Percentiles rank a stretch among this genome's conserved stretches.
These are phyloP conservation scores for Acanthamoeba culbertsoni DNA, from an alignment of 208 protist genomes.

Conservation along the genomic window DNA sequence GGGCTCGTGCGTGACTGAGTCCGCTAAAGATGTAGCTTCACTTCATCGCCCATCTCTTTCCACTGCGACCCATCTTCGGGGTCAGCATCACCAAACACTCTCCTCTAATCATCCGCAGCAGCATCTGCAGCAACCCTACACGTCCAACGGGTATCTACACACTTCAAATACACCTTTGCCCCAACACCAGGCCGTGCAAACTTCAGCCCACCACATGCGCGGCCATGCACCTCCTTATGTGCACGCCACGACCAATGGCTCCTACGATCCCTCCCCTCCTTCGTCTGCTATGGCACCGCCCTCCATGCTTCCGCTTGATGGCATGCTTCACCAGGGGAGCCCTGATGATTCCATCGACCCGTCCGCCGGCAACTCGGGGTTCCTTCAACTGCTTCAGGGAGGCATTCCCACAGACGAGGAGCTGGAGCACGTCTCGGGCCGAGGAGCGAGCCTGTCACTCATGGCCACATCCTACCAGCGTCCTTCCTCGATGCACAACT, in stretches of 20 bases:
- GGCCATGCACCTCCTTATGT: not conserved
- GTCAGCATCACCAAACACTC: not conserved
- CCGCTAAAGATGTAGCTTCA: not conserved
- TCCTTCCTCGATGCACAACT: not conserved
- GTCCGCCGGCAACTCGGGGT: not conserved
- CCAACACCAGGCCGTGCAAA: not conserved
- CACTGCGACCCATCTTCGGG: not conserved
- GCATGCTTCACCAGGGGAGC: too few relatives aligned
- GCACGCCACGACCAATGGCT: not conserved
- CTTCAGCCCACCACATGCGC: not conserved
- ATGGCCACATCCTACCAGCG: not conserved
- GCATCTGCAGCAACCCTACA: not conserved
- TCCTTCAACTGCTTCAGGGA: not conserved
- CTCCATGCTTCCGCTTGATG: not conserved
- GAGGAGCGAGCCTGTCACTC: not conserved
- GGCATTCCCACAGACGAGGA: not conserved
- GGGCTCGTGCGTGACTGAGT: not conserved
- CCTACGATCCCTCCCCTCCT: not conserved
- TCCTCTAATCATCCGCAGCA: not conserved
- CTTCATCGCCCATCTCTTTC: not conserved
- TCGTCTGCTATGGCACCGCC: not conserved
- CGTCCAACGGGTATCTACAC: not conserved
- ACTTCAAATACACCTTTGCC: not conserved
- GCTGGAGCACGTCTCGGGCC: not conserved
- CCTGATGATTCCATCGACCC: not conserved